Evolutionary conservation across 805 yeast genomes (phyloP).

Genomic region (Debaryomyces hansenii): DNA sequence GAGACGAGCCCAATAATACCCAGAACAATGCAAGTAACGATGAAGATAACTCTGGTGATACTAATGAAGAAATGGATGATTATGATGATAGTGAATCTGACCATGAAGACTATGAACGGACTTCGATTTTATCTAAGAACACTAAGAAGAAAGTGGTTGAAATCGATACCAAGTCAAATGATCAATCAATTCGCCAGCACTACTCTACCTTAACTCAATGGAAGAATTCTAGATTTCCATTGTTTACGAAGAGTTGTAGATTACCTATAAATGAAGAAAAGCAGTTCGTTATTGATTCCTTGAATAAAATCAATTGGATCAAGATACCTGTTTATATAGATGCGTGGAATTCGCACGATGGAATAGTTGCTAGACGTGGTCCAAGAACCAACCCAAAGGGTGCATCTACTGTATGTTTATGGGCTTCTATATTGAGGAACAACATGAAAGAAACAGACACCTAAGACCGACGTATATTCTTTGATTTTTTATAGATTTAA

Average conservation of each 20-base stretch:
- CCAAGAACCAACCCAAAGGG: conserved; percentile 51
- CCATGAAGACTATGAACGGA: conserved; percentile 4
- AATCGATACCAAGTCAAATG: conserved; percentile 24
- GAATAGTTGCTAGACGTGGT: conserved; percentile 78
- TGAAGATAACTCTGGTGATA: conserved; percentile 11
- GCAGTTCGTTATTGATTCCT: conserved; percentile 44
- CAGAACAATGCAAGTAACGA: conserved; percentile 13
- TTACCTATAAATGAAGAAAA: conserved; percentile 40
- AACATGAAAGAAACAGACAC: conserved; percentile 17
- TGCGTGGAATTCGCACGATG: conserved; percentile 81
- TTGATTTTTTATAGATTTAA: background rate
- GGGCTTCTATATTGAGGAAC: conserved; percentile 42
- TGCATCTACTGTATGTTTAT: conserved; percentile 50
- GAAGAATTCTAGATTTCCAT: conserved; percentile 23
- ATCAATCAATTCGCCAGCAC: conserved; percentile 16
- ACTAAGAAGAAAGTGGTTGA: conserved; percentile 16
- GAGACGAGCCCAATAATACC: conserved; percentile 10
- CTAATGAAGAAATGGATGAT: conserved; percentile 8
- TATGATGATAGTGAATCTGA: conserved; percentile 13
- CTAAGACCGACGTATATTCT: background rate
- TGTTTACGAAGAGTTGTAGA: conserved; percentile 23
- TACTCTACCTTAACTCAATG: conserved; percentile 12
- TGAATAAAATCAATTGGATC: conserved; percentile 71
- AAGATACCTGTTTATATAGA: conserved; percentile 74
- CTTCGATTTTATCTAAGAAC: background rate